Evolutionary conservation across 1,284 basidiomycete species (phyloP).

Genomic region (Puccinia hordei): DNA sequence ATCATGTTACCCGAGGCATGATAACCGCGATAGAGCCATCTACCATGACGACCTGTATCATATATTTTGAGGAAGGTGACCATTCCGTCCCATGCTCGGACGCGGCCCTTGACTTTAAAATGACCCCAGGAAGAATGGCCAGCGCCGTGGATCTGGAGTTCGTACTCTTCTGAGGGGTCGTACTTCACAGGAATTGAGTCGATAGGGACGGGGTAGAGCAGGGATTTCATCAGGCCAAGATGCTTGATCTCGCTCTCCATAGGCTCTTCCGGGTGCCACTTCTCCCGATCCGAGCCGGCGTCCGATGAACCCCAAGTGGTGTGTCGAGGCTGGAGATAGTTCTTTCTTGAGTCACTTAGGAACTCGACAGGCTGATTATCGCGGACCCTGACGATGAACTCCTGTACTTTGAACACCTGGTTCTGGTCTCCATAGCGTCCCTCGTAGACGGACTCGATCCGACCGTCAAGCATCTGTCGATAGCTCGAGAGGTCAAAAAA

Average conservation of each 20-base stretch:
- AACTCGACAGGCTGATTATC: slow-evolving; percentile 19
- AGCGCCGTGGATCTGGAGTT: slow-evolving; percentile 18
- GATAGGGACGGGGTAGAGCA: neutral
- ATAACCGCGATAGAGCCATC: slow-evolving; percentile 57
- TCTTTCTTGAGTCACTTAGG: slow-evolving; percentile 50
- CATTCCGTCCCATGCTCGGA: slow-evolving; percentile 58
- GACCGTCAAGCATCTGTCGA: slow-evolving; percentile 57
- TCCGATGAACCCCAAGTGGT: neutral
- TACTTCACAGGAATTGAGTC: neutral
- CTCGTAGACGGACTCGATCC: slow-evolving; percentile 57
- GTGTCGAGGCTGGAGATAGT: slow-evolving; percentile 49
- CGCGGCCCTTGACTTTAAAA: slow-evolving; percentile 56
- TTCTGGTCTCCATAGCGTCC: slow-evolving; percentile 58
- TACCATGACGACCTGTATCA: slow-evolving; percentile 53
- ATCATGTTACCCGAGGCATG: slow-evolving; percentile 56
- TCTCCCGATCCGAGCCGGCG: neutral
- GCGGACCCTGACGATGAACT: slow-evolving; percentile 54
- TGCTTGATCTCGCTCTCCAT: slow-evolving; percentile 34
- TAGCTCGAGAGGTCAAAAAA: slow-evolving; percentile 59
- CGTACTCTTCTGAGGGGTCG: slow-evolving; percentile 9
- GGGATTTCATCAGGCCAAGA: slow-evolving; percentile 3
- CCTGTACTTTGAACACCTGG: slow-evolving; percentile 58
- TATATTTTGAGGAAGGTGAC: slow-evolving; percentile 58
- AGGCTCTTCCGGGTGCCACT: neutral
- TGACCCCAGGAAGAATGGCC: slow-evolving; percentile 59